Evolutionary conservation across 2,329 filamentous ascomycete species (phyloP).

Genomic region (Neocucurbitaria cava): DNA sequence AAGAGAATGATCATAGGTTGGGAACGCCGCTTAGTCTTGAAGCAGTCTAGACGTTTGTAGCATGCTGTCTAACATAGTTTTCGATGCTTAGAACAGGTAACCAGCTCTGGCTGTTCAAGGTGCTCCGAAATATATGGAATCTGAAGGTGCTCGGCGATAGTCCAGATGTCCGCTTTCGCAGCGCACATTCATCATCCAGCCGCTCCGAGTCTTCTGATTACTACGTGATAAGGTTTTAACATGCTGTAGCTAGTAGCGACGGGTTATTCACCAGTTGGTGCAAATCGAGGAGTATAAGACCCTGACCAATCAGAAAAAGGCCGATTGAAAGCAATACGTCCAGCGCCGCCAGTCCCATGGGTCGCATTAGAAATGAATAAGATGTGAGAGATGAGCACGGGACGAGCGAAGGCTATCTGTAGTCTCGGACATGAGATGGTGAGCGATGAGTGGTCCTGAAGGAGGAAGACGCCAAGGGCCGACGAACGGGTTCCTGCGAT

Average conservation of each 20-base stretch:
- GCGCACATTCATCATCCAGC: not conserved
- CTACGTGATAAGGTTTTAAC: not conserved
- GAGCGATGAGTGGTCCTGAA: not conserved
- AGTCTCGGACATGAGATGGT: not conserved
- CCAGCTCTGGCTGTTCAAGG: not conserved
- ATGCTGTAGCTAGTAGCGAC: not conserved
- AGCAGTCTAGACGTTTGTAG: too few relatives aligned
- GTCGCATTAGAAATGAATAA: not conserved
- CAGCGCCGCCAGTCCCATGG: not conserved
- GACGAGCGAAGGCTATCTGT: not conserved
- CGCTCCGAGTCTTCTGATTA: not conserved
- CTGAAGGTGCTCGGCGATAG: not conserved
- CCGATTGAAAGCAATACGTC: not conserved
- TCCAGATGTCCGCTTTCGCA: not conserved
- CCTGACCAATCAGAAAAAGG: not conserved
- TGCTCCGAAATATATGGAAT: not conserved
- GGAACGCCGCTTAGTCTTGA: not conserved
- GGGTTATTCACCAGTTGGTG: not conserved
- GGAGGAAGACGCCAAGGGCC: not conserved
- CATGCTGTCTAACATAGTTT: not conserved
- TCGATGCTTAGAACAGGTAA: not conserved
- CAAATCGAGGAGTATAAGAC: not conserved
- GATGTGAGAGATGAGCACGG: not conserved
- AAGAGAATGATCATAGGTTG: too few relatives aligned
- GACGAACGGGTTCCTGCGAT: constrained; percentile 1